Percentiles rank a stretch among this genome's conserved stretches.
These are phyloP conservation scores for Bonia amplexicaulis DNA, from an alignment of 176 grass and related monocot genomes.

Conservation along the genomic window DNA sequence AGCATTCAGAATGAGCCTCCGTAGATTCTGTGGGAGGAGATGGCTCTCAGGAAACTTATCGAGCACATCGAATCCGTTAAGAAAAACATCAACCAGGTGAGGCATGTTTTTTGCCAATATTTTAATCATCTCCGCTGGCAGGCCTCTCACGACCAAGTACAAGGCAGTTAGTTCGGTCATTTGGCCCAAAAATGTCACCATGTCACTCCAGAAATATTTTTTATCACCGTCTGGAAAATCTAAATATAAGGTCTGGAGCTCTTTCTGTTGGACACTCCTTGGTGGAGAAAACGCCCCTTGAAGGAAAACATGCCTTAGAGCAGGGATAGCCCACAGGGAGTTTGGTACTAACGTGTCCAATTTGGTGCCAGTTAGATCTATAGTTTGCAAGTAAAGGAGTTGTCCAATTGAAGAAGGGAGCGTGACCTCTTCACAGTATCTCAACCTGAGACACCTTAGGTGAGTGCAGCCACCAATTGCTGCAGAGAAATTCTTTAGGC, in stretches of 20 bases:
- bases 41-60: neutral
- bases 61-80: neutral
- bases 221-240: neutral
- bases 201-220: neutral
- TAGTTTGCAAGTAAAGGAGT: neutral
- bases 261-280: too few species aligned
- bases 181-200: neutral
- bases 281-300: too few species aligned
- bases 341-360: slow-evolving; percentile 11
- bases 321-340: slow-evolving; percentile 33
- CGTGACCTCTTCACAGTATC: neutral
- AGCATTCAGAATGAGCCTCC: neutral
- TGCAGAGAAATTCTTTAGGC: too few species aligned
- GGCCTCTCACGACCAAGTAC: neutral
- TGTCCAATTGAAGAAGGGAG: neutral
- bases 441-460: neutral
- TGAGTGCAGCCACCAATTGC: neutral
- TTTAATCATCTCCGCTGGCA: neutral
- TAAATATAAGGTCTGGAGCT: neutral
- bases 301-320: neutral
- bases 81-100: neutral
- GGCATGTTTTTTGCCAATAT: neutral
- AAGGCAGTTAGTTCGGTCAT: neutral
- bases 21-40: slow-evolving; percentile 6
- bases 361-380: neutral